Percentiles rank a stretch among this genome's conserved stretches.
These are phyloP conservation scores for Chaetomium fimeti DNA, from an alignment of 495 filamentous ascomycete species.

Conservation along the genomic window DNA sequence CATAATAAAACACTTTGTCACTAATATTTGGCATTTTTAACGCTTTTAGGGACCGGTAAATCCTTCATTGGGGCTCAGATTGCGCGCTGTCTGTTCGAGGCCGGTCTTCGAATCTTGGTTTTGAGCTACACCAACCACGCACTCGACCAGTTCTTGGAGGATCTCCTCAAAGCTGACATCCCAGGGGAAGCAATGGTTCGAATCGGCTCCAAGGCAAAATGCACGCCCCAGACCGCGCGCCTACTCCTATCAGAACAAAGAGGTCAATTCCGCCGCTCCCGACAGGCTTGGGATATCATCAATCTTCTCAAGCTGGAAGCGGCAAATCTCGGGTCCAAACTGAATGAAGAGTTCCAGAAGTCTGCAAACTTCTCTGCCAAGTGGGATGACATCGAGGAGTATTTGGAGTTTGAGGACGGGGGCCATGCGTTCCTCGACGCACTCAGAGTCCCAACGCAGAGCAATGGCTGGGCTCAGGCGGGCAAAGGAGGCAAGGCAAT, in stretches of 20 bases:
- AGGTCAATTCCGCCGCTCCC: conserved; percentile 28
- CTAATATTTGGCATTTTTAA: conserved; percentile 7
- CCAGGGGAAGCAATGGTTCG: conserved; percentile 56
- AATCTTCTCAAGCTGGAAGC: conserved; percentile 38
- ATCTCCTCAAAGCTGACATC: conserved; percentile 65
- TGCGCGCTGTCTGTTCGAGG: conserved; percentile 57
- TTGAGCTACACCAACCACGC: conserved; percentile 70
- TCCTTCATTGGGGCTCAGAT: conserved; percentile 72
- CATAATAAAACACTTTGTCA: background rate
- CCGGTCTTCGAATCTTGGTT: conserved; percentile 58
- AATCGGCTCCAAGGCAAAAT: conserved; percentile 59
- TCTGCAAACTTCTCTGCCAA: conserved; percentile 7
- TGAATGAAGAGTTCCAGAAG: conserved; percentile 21
- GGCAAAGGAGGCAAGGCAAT: conserved; percentile 50
- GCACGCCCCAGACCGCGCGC: conserved; percentile 46
- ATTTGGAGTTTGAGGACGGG: conserved; percentile 59
- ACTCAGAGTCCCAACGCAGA: conserved; percentile 46
- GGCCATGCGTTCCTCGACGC: conserved; percentile 57
- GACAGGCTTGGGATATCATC: conserved; percentile 43
- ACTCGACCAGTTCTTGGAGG: conserved; percentile 71
- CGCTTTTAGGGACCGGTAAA: conserved; percentile 67
- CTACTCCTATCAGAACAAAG: conserved; percentile 53
- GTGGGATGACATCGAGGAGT: conserved; percentile 53
- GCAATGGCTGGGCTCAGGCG: conserved; percentile 43
- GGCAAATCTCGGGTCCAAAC: conserved; percentile 15